Evolutionary conservation across 2,329 filamentous ascomycete genomes (phyloP), one percentile per base, ranked within the genome.

Genomic region (Escovopsis sp.): DNA sequence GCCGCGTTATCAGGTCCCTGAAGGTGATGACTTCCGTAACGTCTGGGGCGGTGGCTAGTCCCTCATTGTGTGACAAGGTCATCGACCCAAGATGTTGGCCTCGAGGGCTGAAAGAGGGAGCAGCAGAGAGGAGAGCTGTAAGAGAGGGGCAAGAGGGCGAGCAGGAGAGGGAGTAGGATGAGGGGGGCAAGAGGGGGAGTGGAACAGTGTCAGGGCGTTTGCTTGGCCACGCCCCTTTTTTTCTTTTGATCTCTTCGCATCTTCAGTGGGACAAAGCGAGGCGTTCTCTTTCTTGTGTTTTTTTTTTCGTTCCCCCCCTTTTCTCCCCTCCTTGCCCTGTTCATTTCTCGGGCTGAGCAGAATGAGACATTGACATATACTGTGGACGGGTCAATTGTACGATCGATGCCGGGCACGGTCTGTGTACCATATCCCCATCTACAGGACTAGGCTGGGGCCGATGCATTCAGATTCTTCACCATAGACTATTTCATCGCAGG

Each of bases 1-100:
- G 4, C 40, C 48, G 15, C 43, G 38, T 27, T 58, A 55, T 33
- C 45, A 48, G 18, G 48, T 57, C 3, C 44, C 53, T n/a, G 55
- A 58, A 14, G 51, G 52, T 19, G 62, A 65, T 4, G 63, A 61
- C 37, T 66, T 65, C 40, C 52, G 53, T 15, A 66, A 66, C 40
- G 60, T 65, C n/a, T 67, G 63, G 63, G 53, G 48, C 11, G 38
- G 30, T 18, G 5, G 31, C n/a, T 33, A 25, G 31, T n/a, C n/a
- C n/a, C n/a, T n/a, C n/a, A n/a, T n/a, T n/a, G n/a, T n/a, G n/a
- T n/a, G n/a, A n/a, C n/a, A n/a, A n/a, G n/a, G n/a, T n/a, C n/a
- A n/a, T n/a, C n/a, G n/a, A n/a, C n/a, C n/a, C n/a, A n/a, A n/a
- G n/a, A n/a, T n/a, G n/a, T n/a, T n/a, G n/a, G n/a, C n/a, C n/a